Percentiles rank a stretch among this genome's conserved stretches.
phyloP scores from a whole-genome alignment of 768 basidiomycete species.

The Russula compacta region DNA sequence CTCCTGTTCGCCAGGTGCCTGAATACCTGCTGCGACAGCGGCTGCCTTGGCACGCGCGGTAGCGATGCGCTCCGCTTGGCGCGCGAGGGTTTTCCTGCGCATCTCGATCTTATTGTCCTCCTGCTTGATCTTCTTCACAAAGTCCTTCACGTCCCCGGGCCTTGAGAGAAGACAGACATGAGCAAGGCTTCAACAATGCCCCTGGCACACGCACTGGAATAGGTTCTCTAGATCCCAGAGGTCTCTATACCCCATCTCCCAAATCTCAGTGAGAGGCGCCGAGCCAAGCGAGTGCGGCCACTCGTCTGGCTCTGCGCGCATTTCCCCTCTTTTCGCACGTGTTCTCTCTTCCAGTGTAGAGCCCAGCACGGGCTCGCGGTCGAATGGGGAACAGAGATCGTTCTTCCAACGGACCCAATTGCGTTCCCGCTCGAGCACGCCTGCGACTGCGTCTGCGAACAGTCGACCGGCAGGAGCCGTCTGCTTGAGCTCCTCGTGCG shows the following conservation, averaged over 20 bases:
- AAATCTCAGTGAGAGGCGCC: slow-evolving; percentile 66
- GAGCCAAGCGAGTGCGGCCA: slow-evolving; percentile 64
- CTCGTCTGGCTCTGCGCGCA: slow-evolving; percentile 48
- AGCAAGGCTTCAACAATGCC: not conserved
- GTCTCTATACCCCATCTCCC: slow-evolving; percentile 72
- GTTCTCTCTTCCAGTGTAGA: slow-evolving; percentile 59
- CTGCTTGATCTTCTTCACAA: slow-evolving; percentile 58
- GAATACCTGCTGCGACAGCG: slow-evolving; percentile 19
- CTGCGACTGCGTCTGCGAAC: slow-evolving; percentile 64
- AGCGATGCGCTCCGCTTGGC: slow-evolving; percentile 31
- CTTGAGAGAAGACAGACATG: slow-evolving; percentile 29
- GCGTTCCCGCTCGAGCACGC: slow-evolving; percentile 72
- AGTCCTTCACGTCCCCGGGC: slow-evolving; percentile 66
- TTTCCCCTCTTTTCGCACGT: slow-evolving; percentile 37
- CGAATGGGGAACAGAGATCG: slow-evolving; percentile 69
- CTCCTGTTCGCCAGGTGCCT: slow-evolving; percentile 5
- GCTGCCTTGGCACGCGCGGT: slow-evolving; percentile 36
- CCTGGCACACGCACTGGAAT: slow-evolving; percentile 45
- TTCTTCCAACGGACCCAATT: slow-evolving; percentile 93
- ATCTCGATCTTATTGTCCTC: slow-evolving; percentile 55
- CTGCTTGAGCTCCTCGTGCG: slow-evolving; percentile 47
- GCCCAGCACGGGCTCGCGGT: slow-evolving; percentile 52
- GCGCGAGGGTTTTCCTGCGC: slow-evolving; percentile 34
- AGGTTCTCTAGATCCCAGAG: slow-evolving; percentile 53
- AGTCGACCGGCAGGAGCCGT: slow-evolving; percentile 70